Conservation (phyloP, 805 yeast species). For the Nakazawaea siamensis region DNA sequence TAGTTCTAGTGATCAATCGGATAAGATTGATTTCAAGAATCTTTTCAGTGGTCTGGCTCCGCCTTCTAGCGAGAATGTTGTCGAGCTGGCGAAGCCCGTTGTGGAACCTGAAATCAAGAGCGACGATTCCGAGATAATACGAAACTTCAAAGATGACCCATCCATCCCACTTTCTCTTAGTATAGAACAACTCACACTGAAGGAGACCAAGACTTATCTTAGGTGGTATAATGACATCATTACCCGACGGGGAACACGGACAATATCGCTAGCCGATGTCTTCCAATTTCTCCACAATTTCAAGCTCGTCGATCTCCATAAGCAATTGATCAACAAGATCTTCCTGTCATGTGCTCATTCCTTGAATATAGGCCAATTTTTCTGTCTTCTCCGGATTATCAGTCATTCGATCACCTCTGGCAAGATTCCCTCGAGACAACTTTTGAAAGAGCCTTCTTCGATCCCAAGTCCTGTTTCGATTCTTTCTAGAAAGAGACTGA, state of each 20-base stretch:
- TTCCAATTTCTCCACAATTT: constrained; percentile 73
- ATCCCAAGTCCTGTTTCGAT: constrained; percentile 80
- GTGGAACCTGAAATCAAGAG: not conserved
- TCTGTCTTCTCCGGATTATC: constrained; percentile 73
- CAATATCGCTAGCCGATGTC: constrained; percentile 71
- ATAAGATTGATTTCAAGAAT: constrained; percentile 9
- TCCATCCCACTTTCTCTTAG: constrained; percentile 57
- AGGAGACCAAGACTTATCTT: constrained; percentile 78
- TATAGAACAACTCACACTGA: constrained; percentile 58
- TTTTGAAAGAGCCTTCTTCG: constrained; percentile 49
- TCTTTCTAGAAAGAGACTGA: constrained; percentile 47
- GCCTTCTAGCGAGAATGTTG: too few relatives aligned
- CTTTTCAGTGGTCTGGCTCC: constrained; percentile 1
- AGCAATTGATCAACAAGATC: constrained; percentile 41
- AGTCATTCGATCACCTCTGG: constrained; percentile 57
- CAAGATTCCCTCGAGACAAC: constrained; percentile 39
- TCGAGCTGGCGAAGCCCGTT: too few relatives aligned
- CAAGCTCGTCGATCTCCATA: constrained; percentile 44
- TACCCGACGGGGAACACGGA: constrained; percentile 56
- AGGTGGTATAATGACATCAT: constrained; percentile 90
- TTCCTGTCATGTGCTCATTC: constrained; percentile 44
- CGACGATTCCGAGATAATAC: not conserved
- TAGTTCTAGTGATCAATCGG: too few relatives aligned
- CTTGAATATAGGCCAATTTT: constrained; percentile 84
- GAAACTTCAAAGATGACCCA: constrained; percentile 23